These are phyloP conservation scores for Calocybe indica DNA, from an alignment of 768 basidiomycete genomes.

Conservation along the genomic window DNA sequence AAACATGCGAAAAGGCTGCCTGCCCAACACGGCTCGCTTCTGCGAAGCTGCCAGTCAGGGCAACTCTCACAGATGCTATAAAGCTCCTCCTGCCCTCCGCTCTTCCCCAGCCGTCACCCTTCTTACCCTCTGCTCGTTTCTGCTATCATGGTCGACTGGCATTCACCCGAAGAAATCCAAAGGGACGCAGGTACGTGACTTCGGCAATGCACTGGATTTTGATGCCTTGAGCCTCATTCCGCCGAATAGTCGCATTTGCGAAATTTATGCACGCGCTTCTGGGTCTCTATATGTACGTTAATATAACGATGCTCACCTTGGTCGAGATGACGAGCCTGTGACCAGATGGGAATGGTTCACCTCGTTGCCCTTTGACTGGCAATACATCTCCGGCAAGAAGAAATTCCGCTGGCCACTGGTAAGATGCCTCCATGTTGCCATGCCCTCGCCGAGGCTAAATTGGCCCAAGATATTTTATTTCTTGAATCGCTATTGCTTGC, in stretches of 20 bases:
- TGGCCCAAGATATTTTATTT: slow-evolving; percentile 57
- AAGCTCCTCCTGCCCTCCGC: slow-evolving; percentile 11
- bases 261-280: slow-evolving; percentile 57
- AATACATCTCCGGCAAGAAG: slow-evolving; percentile 49
- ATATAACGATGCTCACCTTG: background rate
- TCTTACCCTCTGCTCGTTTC: slow-evolving; percentile 4
- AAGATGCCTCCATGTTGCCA: slow-evolving; percentile 6
- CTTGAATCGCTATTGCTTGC: slow-evolving; percentile 56
- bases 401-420: slow-evolving; percentile 68
- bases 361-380: slow-evolving; percentile 61
- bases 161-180: slow-evolving; percentile 37
- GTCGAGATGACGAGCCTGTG: slow-evolving; percentile 5
- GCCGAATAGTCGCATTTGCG: slow-evolving; percentile 33
- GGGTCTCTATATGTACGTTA: slow-evolving; percentile 52
- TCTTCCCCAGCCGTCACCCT: slow-evolving; percentile 8
- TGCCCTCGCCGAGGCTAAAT: background rate
- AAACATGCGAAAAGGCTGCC: background rate
- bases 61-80: background rate
- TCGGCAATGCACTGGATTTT: background rate
- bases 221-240: background rate
- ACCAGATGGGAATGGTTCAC: slow-evolving; percentile 63
- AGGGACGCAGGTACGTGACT: slow-evolving; percentile 40
- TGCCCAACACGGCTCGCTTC: slow-evolving; percentile 11
- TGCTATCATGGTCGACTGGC: slow-evolving; percentile 51
- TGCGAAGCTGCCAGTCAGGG: slow-evolving; percentile 10